Evolutionary conservation across 257 asterid genomes (phyloP).

Genomic region (Jacaranda copaia): DNA sequence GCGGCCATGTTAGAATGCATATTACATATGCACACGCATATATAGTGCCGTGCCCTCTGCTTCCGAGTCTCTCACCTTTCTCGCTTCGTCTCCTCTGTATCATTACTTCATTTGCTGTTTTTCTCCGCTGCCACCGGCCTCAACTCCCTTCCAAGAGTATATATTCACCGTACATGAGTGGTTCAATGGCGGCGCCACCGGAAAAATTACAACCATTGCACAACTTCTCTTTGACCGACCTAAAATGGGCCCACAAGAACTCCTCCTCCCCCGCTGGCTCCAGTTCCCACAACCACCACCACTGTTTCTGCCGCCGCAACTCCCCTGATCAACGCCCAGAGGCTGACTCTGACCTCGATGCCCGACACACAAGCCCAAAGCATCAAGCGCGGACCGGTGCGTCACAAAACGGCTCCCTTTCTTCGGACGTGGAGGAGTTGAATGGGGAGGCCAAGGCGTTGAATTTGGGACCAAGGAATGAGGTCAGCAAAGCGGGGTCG

Average conservation of each 20-base stretch:
- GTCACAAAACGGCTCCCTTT: conserved; percentile 17
- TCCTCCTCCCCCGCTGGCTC: conserved; percentile 42
- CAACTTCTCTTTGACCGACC: conserved; percentile 73
- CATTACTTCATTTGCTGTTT: conserved; percentile 36
- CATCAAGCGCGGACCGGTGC: conserved; percentile 20
- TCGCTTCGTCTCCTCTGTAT: conserved; percentile 41
- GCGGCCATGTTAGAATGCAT: conserved; percentile 39
- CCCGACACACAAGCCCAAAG: conserved; percentile 30
- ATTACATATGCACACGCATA: conserved; percentile 1
- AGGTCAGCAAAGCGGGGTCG: conserved; percentile 43
- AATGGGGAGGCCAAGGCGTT: conserved; percentile 63
- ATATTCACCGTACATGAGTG: conserved; percentile 20
- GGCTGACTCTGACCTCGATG: conserved; percentile 39
- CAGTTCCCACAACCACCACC: conserved; percentile 47
- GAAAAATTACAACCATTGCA: conserved; percentile 79
- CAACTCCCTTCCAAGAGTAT: background rate
- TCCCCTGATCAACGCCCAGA: conserved; percentile 49
- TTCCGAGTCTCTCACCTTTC: background rate
- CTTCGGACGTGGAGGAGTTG: conserved; percentile 44
- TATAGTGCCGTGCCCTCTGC: conserved; percentile 39
- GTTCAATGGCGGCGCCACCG: conserved; percentile 78
- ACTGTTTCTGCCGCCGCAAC: conserved; percentile 69
- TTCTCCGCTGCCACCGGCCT: conserved; percentile 16
- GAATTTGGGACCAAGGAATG: conserved; percentile 73
- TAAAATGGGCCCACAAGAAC: conserved; percentile 79